Evolutionary conservation across 805 yeast species (phyloP).

Genomic region (Saturnispora diversa): DNA sequence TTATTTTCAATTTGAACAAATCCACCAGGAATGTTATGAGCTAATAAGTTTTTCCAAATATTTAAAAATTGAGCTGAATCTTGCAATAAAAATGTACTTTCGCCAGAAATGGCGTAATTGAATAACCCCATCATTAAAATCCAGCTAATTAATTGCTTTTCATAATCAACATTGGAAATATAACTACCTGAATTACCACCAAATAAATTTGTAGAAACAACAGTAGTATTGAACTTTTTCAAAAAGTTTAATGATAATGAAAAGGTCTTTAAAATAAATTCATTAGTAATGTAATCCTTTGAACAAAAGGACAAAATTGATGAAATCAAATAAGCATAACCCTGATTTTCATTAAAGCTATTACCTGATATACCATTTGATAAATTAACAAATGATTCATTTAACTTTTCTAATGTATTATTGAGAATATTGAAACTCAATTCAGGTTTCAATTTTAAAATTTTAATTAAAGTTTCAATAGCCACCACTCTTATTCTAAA

Average conservation of each 20-base stretch:
- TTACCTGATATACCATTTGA: conserved; percentile 21
- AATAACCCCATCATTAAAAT: conserved; percentile 53
- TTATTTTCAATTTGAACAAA: conserved; percentile 29
- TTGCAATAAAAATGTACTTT: conserved; percentile 32
- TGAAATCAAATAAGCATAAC: conserved; percentile 27
- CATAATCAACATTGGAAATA: conserved; percentile 28
- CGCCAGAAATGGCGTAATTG: conserved; percentile 34
- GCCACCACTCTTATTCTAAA: conserved; percentile 37
- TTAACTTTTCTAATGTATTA: conserved; percentile 30
- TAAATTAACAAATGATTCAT: conserved; percentile 28
- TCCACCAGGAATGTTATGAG: conserved; percentile 40
- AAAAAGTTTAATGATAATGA: conserved; percentile 25
- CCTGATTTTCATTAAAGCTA: conserved; percentile 26
- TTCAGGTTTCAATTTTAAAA: conserved; percentile 31
- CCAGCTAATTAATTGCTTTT: conserved; percentile 48
- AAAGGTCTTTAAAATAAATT: conserved; percentile 26
- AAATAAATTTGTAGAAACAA: conserved; percentile 28
- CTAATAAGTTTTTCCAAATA: conserved; percentile 56
- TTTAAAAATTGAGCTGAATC: conserved; percentile 51
- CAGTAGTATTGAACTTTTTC: conserved; percentile 31
- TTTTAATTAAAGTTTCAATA: conserved; percentile 28
- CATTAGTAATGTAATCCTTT: conserved; percentile 27
- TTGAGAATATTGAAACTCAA: conserved; percentile 26
- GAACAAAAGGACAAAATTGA: conserved; percentile 26
- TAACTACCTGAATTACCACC: conserved; percentile 24